Evolutionary conservation across 768 basidiomycete species (phyloP), one percentile per base, ranked within the genome.

Genomic region (Rhizopogon vulgaris): DNA sequence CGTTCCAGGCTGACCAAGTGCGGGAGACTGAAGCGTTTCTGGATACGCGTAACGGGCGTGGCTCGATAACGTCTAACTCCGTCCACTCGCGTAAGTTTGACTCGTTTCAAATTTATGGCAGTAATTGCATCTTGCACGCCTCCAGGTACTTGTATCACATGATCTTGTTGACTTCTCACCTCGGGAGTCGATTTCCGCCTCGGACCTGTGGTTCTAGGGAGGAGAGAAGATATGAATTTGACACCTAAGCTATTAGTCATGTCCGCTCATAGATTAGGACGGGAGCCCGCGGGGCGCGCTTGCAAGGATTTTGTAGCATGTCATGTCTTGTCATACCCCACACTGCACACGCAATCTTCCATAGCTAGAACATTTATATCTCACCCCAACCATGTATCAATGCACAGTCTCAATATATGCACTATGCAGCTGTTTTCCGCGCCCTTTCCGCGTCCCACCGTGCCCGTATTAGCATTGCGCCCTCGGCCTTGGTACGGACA

Each of bases 401-500:
- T 41, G 54, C 56, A 56, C 38, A 47, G 15, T 48, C 43, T 48
- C 34, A 52, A 39, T 49, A 58, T 43, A 47, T n/a, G 43, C 37
- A 11, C 48, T 52, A 66, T 38, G 53, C 52, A 1, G 12, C 41
- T 32, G 54, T 43, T 60, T 62, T 58, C 50, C 66, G 62, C 45
- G 63, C 58, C 5, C 74, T 77, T 63, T 88, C 85, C 40, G 78
- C 79, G 22, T 83, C 80, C 90, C 90, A 92, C 38, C 86, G 79
- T 22, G 85, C 79, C 50, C 79, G 79, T 74, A 92, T 84, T 46
- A 86, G 69, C 54, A 77, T 75, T 45, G 82, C 74, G 12, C 90
- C 89, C 61, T 90, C 85, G 25, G 77, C 71, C 64, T 79, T 79
- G 39, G 87, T 80, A 36, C 79, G 80, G 36, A 88, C 68, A 1